Evolutionary conservation across 148 eudicot species (phyloP).

Genomic region (Cornus controversa): DNA sequence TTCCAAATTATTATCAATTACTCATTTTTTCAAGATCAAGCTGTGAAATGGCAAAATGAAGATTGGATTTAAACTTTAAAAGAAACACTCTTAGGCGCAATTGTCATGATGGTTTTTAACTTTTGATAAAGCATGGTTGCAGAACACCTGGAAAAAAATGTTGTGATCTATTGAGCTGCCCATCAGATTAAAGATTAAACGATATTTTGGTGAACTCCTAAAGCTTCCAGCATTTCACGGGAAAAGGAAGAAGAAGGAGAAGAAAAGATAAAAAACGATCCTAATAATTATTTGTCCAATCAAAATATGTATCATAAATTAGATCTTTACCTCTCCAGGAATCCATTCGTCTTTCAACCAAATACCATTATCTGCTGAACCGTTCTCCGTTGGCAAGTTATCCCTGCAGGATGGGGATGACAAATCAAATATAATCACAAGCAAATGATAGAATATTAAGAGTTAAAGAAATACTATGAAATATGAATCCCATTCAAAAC

Average conservation of each 20-base stretch:
- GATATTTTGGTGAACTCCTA: background rate
- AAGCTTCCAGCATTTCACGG: constrained; percentile 6
- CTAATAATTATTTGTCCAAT: background rate
- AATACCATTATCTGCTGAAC: constrained; percentile 47
- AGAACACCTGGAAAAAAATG: background rate
- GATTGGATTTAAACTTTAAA: background rate
- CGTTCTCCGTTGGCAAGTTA: constrained; percentile 26
- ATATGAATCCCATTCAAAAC: background rate
- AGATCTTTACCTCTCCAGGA: constrained; percentile 61
- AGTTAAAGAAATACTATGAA: background rate
- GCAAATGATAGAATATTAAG: background rate
- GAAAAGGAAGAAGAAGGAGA: background rate
- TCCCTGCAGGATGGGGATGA: constrained; percentile 35
- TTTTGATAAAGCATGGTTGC: background rate
- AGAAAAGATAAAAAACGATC: no score
- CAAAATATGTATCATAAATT: background rate
- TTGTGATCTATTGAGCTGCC: background rate
- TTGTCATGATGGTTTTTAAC: background rate
- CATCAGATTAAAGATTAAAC: background rate
- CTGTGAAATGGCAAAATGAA: background rate
- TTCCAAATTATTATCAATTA: background rate
- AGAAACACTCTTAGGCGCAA: background rate
- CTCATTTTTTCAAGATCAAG: background rate
- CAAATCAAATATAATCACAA: background rate
- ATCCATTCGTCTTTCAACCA: constrained; percentile 79